These are phyloP conservation scores for Pestalotiopsis sp. DNA, from an alignment of 2,329 filamentous ascomycete species.

Conservation along the genomic window DNA sequence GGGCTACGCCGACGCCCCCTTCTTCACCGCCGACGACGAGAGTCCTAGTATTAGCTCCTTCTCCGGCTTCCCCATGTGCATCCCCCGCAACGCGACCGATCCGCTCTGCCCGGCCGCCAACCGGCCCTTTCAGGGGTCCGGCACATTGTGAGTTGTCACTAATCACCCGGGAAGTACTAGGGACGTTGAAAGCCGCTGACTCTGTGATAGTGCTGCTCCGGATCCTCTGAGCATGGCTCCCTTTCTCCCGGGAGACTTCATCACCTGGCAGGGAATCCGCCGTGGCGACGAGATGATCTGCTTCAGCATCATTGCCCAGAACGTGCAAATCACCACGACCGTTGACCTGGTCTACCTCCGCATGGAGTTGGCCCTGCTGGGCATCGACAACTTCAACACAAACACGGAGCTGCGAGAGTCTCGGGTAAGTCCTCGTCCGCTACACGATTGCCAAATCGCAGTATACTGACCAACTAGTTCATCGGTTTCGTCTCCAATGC, in stretches of 20 bases:
- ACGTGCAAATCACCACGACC: constrained; percentile 36
- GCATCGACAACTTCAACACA: constrained; percentile 35
- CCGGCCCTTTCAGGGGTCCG: constrained; percentile 32
- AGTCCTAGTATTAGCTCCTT: constrained; percentile 48
- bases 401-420: constrained; percentile 38
- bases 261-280: constrained; percentile 34
- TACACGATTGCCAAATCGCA: neutral
- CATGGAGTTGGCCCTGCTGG: constrained; percentile 35
- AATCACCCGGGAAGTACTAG: too few species aligned
- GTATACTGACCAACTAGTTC: constrained; percentile 22
- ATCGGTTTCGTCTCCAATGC: constrained; percentile 36
- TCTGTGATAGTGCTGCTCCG: constrained; percentile 19
- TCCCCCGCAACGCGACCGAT: constrained; percentile 42
- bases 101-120: constrained; percentile 36
- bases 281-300: constrained; percentile 32
- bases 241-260: constrained; percentile 37
- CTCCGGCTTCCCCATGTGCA: constrained; percentile 54
- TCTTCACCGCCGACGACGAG: constrained; percentile 49
- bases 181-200: neutral
- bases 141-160: constrained; percentile 30
- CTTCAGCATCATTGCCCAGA: constrained; percentile 38
- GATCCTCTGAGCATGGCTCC: constrained; percentile 38
- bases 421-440: constrained; percentile 25
- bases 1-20: constrained; percentile 34
- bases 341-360: constrained; percentile 35